Evolutionary conservation across 2,329 filamentous ascomycete genomes (phyloP).

Genomic region (Fusarium buharicum): DNA sequence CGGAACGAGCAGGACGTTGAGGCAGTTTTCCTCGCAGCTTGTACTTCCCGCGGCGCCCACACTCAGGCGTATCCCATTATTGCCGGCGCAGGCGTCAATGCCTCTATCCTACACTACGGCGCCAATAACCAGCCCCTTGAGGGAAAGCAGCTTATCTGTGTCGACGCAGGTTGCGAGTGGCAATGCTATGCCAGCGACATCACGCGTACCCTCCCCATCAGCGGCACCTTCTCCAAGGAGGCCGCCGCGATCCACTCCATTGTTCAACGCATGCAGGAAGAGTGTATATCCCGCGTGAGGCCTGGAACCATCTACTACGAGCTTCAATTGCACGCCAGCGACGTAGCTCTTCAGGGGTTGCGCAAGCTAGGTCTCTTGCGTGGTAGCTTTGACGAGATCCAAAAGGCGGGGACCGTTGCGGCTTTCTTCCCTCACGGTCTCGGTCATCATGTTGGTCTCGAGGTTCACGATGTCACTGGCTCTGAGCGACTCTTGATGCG

Average conservation of each 20-base stretch:
- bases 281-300: conserved; percentile 74
- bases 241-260: conserved; percentile 79
- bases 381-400: conserved; percentile 68
- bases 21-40: conserved; percentile 78
- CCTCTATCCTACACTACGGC: conserved; percentile 86
- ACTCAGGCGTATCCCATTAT: conserved; percentile 90
- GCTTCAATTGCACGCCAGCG: conserved; percentile 77
- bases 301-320: conserved; percentile 77
- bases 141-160: conserved; percentile 77
- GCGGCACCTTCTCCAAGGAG: conserved; percentile 73
- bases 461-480: conserved; percentile 69
- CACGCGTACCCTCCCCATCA: conserved; percentile 86
- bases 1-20: conserved; percentile 86
- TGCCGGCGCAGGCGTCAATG: conserved; percentile 83
- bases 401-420: conserved; percentile 62
- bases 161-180: conserved; percentile 91
- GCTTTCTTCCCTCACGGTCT: conserved; percentile 75
- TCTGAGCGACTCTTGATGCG: conserved; percentile 49
- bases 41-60: conserved; percentile 77
- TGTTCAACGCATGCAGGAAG: conserved; percentile 82
- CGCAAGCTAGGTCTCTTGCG: conserved; percentile 76
- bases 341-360: conserved; percentile 77
- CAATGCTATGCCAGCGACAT: conserved; percentile 89
- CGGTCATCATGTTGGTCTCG: conserved; percentile 73
- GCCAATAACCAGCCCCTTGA: conserved; percentile 79